Base-by-base conservation (phyloP, 2,329 filamentous ascomycete genomes). In the Penicillium sp. region DNA sequence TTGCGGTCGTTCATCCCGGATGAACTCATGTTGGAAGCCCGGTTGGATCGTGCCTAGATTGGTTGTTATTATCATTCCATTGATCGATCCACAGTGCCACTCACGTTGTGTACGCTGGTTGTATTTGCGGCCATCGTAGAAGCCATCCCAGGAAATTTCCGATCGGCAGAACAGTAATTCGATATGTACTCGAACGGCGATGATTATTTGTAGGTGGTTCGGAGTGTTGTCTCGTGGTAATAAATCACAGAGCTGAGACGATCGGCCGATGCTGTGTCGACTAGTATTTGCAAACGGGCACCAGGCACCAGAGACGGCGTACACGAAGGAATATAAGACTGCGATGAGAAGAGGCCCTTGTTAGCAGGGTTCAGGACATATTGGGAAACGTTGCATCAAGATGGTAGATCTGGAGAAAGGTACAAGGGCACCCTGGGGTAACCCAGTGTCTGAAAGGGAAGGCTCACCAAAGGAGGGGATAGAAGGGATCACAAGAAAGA, bases 21-120 rank as follows among this genome's bases (percentile, higher is more conserved):
- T 43, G 75, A 63, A 60, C 68, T 67, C 59, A 80, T 77, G 60
- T 76, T 76, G 55, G 68, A 68, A 55, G 71, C 70, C 60, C 74
- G 73, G 58, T 63, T 71, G 43, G 72, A 65, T 55, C 72, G 71
- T 57, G 68, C 68, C 71, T 72, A 13, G 38, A 6, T 33, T 31
- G 21, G 6, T 4, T 44, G 53, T 52, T 39, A 59, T 67, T 47
- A 70, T 49, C 29, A 48, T 47, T 46, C 50, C 36, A 38, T 13
- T 11, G 19, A 27, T 43, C n/a, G 16, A 27, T 15, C 13, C n/a
- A 16, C 5, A 7, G 41, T 40, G 25, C 46, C 44, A 71, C 74
- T 68, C 63, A 76, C 76, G 61, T 71, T 69, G 66, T 76, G 73
- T 61, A 74, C 69, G 48, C 67, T 62, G 48, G 65, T 67, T 57